These are phyloP conservation scores for Chrysochromulina tobinii DNA, from an alignment of 78 protist genomes.

Conservation along the genomic window DNA sequence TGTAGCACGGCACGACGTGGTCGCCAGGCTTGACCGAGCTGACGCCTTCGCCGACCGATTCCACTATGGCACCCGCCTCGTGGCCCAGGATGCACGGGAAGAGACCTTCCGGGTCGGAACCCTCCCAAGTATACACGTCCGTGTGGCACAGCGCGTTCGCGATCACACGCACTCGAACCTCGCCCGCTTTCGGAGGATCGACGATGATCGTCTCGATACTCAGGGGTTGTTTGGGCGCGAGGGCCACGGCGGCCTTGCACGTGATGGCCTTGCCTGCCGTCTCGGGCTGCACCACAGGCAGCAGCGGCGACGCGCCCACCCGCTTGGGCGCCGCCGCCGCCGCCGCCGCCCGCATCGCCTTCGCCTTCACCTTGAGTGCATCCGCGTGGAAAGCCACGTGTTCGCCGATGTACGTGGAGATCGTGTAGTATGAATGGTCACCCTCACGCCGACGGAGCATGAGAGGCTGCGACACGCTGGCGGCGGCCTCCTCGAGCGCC, in stretches of 20 bases:
- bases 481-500: neutral
- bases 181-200: conserved; percentile 11
- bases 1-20: conserved; percentile 20
- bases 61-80: neutral
- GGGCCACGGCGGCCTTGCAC: conserved; percentile 10
- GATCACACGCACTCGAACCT: neutral
- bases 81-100: neutral
- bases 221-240: neutral
- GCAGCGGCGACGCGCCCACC: too few species aligned
- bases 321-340: too few species aligned
- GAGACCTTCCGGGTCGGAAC: neutral
- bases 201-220: neutral
- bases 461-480: neutral
- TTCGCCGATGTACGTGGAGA: conserved; percentile 36
- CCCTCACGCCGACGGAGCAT: conserved; percentile 22
- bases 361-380: too few species aligned
- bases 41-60: neutral
- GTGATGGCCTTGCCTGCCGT: neutral
- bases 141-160: conserved; percentile 24
- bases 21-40: conserved; percentile 16
- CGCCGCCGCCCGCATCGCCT: too few species aligned
- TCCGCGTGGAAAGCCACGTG: conserved; percentile 39
- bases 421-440: conserved; percentile 41
- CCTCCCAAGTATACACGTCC: neutral
- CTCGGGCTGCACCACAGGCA: too few species aligned